Evolutionary conservation across 306 rosid genomes (phyloP), one percentile per base, ranked within the genome.

Genomic region (Abrus precatorius): DNA sequence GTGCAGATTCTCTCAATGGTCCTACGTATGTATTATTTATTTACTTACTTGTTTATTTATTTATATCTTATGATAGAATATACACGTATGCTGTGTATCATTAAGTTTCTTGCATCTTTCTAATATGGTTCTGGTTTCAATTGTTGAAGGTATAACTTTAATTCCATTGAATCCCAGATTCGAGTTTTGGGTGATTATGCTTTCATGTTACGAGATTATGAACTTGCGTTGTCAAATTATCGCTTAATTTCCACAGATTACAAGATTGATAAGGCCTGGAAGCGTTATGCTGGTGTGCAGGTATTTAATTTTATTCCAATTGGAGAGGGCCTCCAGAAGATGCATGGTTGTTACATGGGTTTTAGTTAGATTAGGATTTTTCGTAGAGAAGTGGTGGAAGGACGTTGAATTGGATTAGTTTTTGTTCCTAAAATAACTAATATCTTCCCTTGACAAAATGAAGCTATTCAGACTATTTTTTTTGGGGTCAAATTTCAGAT

Each of bases 181-280:
- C 88, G 99, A 86, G 90, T 92, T 81, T 88, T 93, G 93, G 99
- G 99, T 81, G 99, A 96, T 80, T 92, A 89, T 84, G 99, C 99
- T 84, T 96, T 96, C 90, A 92, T 96, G 99, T 85, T 96, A 84
- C 85, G 90, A 67, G 99, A 96, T 87, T 96, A 96, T 81, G 99
- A 96, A 80, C 98, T 96, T 87, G 99, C 98, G 9, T 69, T 96
- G 86, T 93, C 98, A 36, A 96, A 93, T 78, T 96, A 96, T 85
- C 98, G 99, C 77, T 85, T 96, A 73, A 92, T 95, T 82, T 95
- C 99, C 53, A 93, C 97, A 11, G 99, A 95, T 87, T 95, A 93
- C 97, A 95, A 95, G 85, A 96, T 95, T 86, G 99, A 95, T 85
- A 95, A 95, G 85, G 99, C 98, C 83, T 95, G 98, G 99, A 93